Conservation (phyloP, 2,329 filamentous ascomycete species). For the Trichoderma cornu-damae region DNA sequence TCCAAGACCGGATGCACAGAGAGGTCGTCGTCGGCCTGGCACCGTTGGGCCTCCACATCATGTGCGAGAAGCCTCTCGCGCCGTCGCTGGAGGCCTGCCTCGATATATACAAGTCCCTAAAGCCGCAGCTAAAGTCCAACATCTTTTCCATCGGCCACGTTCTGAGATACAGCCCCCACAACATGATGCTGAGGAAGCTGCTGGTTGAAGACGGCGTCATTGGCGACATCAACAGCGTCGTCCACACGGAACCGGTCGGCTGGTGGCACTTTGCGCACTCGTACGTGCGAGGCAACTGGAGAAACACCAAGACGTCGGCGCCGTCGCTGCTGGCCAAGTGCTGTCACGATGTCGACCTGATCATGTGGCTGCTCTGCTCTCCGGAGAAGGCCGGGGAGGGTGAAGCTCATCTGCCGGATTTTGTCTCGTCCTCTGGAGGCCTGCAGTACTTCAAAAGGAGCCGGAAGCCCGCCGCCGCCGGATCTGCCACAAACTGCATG, state of each 20-base stretch:
- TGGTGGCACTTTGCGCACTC: slow-evolving; percentile 95
- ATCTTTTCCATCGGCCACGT: slow-evolving; percentile 94
- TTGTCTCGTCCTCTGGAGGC: slow-evolving; percentile 69
- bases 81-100: slow-evolving; percentile 75
- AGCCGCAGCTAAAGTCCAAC: slow-evolving; percentile 29
- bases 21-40: slow-evolving; percentile 73
- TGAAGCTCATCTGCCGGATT: slow-evolving; percentile 65
- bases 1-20: slow-evolving; percentile 83
- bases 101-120: slow-evolving; percentile 60
- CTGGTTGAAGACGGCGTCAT: slow-evolving; percentile 70
- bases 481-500: slow-evolving; percentile 78
- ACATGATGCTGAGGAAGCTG: slow-evolving; percentile 74
- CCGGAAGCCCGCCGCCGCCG: slow-evolving; percentile 71
- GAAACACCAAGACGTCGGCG: slow-evolving; percentile 68
- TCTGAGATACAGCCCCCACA: slow-evolving; percentile 87
- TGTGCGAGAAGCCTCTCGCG: slow-evolving; percentile 93
- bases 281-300: slow-evolving; percentile 92
- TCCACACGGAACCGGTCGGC: slow-evolving; percentile 91
- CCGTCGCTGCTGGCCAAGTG: slow-evolving; percentile 89
- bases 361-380: slow-evolving; percentile 85
- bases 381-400: slow-evolving; percentile 46
- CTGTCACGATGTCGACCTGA: slow-evolving; percentile 90
- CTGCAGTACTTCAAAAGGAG: slow-evolving; percentile 71
- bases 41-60: slow-evolving; percentile 68
- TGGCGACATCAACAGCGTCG: slow-evolving; percentile 77